These are phyloP conservation scores for Crinitomyces ghanaensis DNA, from an alignment of 805 yeast genomes.

Conservation along the genomic window DNA sequence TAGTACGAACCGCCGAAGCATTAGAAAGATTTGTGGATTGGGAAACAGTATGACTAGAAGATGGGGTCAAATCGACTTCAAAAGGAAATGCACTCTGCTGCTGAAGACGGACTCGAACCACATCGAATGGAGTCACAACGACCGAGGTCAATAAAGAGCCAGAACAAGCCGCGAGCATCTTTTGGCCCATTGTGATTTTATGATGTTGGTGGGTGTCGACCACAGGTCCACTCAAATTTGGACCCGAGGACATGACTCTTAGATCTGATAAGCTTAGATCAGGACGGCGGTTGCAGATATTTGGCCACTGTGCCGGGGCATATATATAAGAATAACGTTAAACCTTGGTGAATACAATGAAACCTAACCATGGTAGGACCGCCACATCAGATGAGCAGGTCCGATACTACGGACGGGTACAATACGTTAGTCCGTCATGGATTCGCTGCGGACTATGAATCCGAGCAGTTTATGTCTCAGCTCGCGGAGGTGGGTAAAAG, in stretches of 20 bases:
- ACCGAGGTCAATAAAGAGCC: conserved; percentile 32
- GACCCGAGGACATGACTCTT: conserved; percentile 6
- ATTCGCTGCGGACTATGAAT: conserved; percentile 43
- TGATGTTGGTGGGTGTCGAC: conserved; percentile 3
- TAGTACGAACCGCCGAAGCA: conserved; percentile 23
- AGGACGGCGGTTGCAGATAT: too few species aligned
- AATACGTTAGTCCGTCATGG: conserved; percentile 43
- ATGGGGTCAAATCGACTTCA: conserved; percentile 1
- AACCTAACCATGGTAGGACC: too few species aligned
- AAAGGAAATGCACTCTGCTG: conserved; percentile 23
- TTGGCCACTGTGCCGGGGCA: too few species aligned
- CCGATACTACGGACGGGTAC: too few species aligned
- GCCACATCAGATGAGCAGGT: too few species aligned
- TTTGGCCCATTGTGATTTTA: conserved; percentile 18
- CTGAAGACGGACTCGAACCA: conserved; percentile 33
- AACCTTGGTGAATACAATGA: too few species aligned
- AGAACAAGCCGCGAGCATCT: conserved; percentile 31
- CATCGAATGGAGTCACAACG: conserved; percentile 34
- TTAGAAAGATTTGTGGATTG: conserved; percentile 39
- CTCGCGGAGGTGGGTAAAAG: conserved; percentile 32
- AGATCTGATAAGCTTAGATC: too few species aligned
- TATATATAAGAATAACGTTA: too few species aligned
- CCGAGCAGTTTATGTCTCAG: conserved; percentile 36
- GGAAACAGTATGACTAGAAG: conserved; percentile 5
- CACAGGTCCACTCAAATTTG: conserved; percentile 7